A percentile compares a stretch with the other conserved stretches of the same genome.
Conservation (phyloP, 1,284 basidiomycete genomes). For the Exobasidium cylindrosporum region DNA sequence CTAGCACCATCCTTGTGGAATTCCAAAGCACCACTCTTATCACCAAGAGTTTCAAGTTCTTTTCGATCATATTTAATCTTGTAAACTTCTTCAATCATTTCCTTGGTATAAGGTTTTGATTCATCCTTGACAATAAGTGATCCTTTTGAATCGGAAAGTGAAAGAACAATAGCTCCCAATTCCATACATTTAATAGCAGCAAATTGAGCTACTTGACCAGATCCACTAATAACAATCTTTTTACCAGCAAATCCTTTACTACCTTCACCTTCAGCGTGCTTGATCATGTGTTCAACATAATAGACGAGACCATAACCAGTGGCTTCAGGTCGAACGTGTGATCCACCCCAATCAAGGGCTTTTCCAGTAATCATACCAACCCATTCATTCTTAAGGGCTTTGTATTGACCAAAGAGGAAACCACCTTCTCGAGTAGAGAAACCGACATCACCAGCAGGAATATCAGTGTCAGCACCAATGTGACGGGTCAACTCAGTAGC, state of each 20-base stretch:
- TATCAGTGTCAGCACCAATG: slow-evolving; percentile 66
- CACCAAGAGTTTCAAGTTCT: slow-evolving; percentile 45
- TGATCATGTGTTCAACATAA: slow-evolving; percentile 69
- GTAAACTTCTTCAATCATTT: slow-evolving; percentile 55
- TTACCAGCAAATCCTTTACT: slow-evolving; percentile 59
- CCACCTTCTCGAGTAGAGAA: slow-evolving; percentile 60
- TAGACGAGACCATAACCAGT: slow-evolving; percentile 72
- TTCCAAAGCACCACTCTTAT: slow-evolving; percentile 25
- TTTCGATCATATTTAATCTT: slow-evolving; percentile 69
- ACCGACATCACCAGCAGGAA: slow-evolving; percentile 75
- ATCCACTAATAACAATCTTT: slow-evolving; percentile 68
- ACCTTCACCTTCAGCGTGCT: slow-evolving; percentile 51
- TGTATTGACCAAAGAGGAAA: slow-evolving; percentile 61
- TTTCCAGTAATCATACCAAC: slow-evolving; percentile 75
- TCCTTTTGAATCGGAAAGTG: slow-evolving; percentile 77
- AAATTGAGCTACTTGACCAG: slow-evolving; percentile 72
- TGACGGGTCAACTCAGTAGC: slow-evolving; percentile 38
- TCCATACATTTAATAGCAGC: slow-evolving; percentile 77
- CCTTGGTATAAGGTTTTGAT: slow-evolving; percentile 57
- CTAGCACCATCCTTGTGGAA: slow-evolving; percentile 58
- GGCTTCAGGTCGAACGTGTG: slow-evolving; percentile 44
- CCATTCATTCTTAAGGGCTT: slow-evolving; percentile 72
- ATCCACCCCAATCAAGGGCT: slow-evolving; percentile 67
- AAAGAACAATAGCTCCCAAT: slow-evolving; percentile 71
- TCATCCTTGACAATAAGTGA: slow-evolving; percentile 63